These are phyloP conservation scores for Citrullus colocynthis DNA, from an alignment of 306 rosid species.

Conservation along the genomic window DNA sequence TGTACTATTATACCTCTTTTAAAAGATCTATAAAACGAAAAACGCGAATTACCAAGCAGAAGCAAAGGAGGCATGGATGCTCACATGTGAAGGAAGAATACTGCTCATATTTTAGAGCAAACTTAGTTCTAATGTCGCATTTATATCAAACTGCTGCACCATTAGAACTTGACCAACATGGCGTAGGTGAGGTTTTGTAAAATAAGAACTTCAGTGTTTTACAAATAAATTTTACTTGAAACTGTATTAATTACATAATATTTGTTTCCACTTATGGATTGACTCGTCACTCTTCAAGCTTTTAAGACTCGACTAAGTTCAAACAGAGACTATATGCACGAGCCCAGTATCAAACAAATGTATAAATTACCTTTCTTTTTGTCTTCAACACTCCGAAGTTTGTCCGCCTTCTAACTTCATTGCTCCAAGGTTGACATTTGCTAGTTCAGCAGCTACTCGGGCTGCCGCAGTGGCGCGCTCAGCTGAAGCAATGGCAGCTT, in stretches of 20 bases:
- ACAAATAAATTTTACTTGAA: background rate
- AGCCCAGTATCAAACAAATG: background rate
- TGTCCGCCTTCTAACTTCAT: conserved; percentile 30
- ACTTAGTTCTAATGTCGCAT: background rate
- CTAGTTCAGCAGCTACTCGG: conserved; percentile 68
- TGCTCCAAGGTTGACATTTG: conserved; percentile 28
- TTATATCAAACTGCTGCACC: background rate
- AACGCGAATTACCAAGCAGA: too few species aligned
- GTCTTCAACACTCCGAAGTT: conserved; percentile 23
- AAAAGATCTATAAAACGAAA: too few species aligned
- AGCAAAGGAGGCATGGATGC: background rate
- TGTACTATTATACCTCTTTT: too few species aligned
- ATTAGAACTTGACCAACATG: background rate
- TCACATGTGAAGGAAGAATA: background rate
- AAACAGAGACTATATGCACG: background rate
- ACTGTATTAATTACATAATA: background rate
- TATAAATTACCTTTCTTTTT: background rate
- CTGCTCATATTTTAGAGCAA: background rate
- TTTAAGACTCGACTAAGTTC: background rate
- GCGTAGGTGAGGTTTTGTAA: background rate
- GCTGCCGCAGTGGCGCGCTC: conserved; percentile 84
- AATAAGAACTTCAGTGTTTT: background rate
- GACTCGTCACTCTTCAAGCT: background rate
- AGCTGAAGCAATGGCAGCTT: conserved; percentile 77
- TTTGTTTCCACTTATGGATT: background rate